Percentiles rank a stretch among this genome's conserved stretches.
Evolutionary conservation across 192 early-diverging fungal genomes (phyloP).

Genomic region (Backusella mclennaniae): DNA sequence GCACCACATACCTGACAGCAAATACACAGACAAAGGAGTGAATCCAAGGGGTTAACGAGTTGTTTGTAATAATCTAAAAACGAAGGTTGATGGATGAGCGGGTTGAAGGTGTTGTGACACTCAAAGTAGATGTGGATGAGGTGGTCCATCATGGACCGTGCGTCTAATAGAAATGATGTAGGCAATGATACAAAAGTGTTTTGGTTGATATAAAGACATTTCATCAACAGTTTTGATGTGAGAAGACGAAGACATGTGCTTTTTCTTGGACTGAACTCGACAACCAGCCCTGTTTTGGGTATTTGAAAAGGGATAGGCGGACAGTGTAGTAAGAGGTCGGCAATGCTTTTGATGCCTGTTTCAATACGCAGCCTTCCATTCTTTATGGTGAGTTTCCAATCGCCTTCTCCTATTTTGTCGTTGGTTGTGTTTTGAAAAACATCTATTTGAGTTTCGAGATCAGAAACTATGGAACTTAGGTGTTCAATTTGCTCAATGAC

Average conservation of each 20-base stretch:
- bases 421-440: background rate
- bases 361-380: background rate
- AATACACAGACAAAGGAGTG: background rate
- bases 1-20: background rate
- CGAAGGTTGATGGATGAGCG: background rate
- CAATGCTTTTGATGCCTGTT: background rate
- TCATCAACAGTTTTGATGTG: background rate
- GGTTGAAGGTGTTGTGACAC: background rate
- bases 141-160: background rate
- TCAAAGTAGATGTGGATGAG: background rate
- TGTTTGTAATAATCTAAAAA: background rate
- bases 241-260: background rate
- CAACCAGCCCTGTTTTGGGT: background rate
- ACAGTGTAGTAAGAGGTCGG: background rate
- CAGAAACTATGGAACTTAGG: background rate
- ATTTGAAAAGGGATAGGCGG: background rate
- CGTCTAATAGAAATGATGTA: background rate
- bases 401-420: background rate
- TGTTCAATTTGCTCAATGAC: background rate
- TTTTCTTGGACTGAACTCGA: background rate
- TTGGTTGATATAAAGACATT: background rate
- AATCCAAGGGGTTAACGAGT: background rate
- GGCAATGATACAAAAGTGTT: background rate
- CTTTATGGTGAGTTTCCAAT: background rate
- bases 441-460: background rate